Base-by-base conservation (phyloP, 1,139 yeast species). In the Taiozyma sp. region DNA sequence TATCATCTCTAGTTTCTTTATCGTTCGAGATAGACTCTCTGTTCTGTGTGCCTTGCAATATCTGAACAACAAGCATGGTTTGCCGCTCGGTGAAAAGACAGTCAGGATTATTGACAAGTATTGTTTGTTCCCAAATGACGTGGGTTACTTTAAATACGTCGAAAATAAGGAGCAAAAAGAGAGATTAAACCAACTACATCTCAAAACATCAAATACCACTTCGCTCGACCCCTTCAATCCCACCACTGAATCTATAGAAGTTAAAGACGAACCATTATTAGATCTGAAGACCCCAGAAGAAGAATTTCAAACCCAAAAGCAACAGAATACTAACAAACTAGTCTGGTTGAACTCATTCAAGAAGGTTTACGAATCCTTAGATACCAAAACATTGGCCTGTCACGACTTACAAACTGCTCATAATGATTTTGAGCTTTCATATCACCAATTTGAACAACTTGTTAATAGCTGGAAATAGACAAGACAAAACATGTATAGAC, bases 1-100 rank as follows among this genome's bases (percentile, higher is more conserved):
- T 13, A 60, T 62, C 14, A 43, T 59, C 3, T 46, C 53, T 13
- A 43, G 46, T 19, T 53, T 51, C 29, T 28, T 51, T 8, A n/a
- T 46, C 14, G 40, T 28, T 23, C 39, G 34, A 23, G 53, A 48
- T 16, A 22, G 44, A 39, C 39, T 43, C 23, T 23, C 53, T 10
- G 43, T 45, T 4, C 22, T 49, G 9, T 54, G 57, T 43, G 52
- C 52, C 16, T 23, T 55, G n/a, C 48, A 48, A 45, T 54, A 52
- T 24, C 39, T 52, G 47, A 49, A 48, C 16, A 32, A 46, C n/a
- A 43, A 45, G 24, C 58, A 55, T 42, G 48, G 48, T 23, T 40
- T 52, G n/a, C 24, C 23, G 19, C 48, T 48, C 12, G 44, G 38
- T 23, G 30, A 45, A 13, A 39, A 47, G 8, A 47, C 47, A 4